Conservation (phyloP, 2,329 filamentous ascomycete species). For the Drechslerella dactyloides region DNA sequence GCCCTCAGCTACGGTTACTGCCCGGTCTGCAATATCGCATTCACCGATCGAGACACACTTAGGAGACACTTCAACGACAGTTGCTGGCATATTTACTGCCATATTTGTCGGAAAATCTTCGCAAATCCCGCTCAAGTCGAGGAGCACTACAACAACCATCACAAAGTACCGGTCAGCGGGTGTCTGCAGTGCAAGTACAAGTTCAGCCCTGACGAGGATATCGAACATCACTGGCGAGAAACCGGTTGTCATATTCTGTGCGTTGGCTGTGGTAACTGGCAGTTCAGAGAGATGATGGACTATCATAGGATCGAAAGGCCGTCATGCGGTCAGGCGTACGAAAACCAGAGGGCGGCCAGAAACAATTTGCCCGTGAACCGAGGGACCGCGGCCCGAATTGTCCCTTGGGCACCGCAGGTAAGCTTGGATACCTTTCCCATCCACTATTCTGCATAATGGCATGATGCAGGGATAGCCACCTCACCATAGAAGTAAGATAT, state of each 20-base stretch:
- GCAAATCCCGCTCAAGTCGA: neutral
- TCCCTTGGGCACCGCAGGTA: no score
- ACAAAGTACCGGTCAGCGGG: neutral
- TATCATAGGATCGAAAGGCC: constrained; percentile 19
- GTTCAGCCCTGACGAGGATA: neutral
- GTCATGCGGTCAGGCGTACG: constrained; percentile 10
- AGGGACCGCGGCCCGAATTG: no score
- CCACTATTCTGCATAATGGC: no score
- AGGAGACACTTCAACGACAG: constrained; percentile 8
- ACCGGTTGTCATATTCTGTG: constrained; percentile 30
- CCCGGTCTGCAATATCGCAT: constrained; percentile 26
- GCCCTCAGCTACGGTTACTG: constrained; percentile 1
- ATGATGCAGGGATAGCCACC: no score
- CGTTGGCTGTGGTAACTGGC: constrained; percentile 18
- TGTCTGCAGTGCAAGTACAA: constrained; percentile 11
- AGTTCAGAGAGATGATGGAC: constrained; percentile 9
- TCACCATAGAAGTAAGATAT: no score
- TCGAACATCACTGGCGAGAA: constrained; percentile 29
- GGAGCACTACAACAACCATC: neutral
- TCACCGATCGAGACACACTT: constrained; percentile 8
- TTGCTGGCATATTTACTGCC: constrained; percentile 25
- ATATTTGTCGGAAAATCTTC: constrained; percentile 12
- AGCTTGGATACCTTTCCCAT: no score
- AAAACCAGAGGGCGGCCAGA: neutral
- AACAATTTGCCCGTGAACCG: no score